A percentile compares a stretch with the other conserved stretches of the same genome.
Conservation (phyloP, 1,284 basidiomycete genomes). For the Inonotus obliquus region DNA sequence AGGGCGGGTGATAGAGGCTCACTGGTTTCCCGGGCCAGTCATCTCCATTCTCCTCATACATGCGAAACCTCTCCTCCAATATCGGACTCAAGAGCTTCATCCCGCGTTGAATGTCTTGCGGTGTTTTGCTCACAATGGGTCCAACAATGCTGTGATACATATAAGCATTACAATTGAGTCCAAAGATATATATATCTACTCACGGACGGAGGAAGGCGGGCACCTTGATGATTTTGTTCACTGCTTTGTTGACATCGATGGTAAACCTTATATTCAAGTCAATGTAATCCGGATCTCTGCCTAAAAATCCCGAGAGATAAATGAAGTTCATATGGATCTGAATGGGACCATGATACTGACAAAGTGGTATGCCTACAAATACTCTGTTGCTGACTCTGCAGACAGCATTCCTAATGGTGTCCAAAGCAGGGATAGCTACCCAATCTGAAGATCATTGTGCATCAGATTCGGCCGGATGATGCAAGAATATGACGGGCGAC, state of each 20-base stretch:
- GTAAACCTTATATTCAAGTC: slow-evolving; percentile 33
- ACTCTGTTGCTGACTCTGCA: slow-evolving; percentile 36
- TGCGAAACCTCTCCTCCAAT: slow-evolving; percentile 33
- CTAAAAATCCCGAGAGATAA: slow-evolving; percentile 24
- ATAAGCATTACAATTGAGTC: not conserved
- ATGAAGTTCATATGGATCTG: not conserved
- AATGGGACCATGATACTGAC: slow-evolving; percentile 23
- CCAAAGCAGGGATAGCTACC: slow-evolving; percentile 30
- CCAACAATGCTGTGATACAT: slow-evolving; percentile 6
- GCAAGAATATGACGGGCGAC: not conserved
- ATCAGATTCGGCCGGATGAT: not conserved
- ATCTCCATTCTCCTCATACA: slow-evolving; percentile 29
- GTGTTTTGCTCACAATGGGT: not conserved
- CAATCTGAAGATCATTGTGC: slow-evolving; percentile 30
- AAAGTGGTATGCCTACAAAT: slow-evolving; percentile 37
- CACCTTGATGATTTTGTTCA: slow-evolving; percentile 28
- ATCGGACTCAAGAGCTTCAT: slow-evolving; percentile 32
- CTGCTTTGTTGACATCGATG: slow-evolving; percentile 27
- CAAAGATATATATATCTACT: not conserved
- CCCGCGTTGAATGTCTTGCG: slow-evolving; percentile 18
- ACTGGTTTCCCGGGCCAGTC: slow-evolving; percentile 38
- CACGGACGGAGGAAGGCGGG: slow-evolving; percentile 30
- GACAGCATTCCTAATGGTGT: slow-evolving; percentile 36
- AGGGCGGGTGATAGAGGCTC: slow-evolving; percentile 11
- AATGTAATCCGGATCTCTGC: slow-evolving; percentile 37